phyloP scores from a whole-genome alignment of 768 basidiomycete species.

The Pisolithus orientalis region DNA sequence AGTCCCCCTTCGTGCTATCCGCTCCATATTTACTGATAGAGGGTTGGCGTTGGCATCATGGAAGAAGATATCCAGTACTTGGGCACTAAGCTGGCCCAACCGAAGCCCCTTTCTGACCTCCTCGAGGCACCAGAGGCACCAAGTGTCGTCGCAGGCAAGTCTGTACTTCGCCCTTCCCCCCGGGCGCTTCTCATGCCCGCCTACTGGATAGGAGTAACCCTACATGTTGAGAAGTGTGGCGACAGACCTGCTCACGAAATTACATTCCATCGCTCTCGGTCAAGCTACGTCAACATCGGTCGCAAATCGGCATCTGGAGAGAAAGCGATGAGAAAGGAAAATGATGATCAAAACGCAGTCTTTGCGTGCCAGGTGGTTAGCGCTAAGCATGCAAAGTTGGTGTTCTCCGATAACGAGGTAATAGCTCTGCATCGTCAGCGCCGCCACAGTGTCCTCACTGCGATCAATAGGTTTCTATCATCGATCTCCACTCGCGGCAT shows the following conservation, averaged over 20 bases:
- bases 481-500: slow-evolving; percentile 70
- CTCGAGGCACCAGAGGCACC: slow-evolving; percentile 17
- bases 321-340: slow-evolving; percentile 32
- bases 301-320: slow-evolving; percentile 51
- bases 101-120: slow-evolving; percentile 23
- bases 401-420: slow-evolving; percentile 68
- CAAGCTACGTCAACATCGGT: slow-evolving; percentile 56
- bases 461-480: slow-evolving; percentile 53
- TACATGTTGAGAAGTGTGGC: slow-evolving; percentile 52
- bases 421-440: slow-evolving; percentile 17
- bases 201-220: slow-evolving; percentile 42
- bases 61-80: slow-evolving; percentile 63
- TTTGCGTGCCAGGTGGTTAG: slow-evolving; percentile 78
- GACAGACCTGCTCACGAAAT: slow-evolving; percentile 40
- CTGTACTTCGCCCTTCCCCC: slow-evolving; percentile 7
- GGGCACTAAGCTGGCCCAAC: slow-evolving; percentile 34
- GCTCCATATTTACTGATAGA: slow-evolving; percentile 5
- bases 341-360: slow-evolving; percentile 45
- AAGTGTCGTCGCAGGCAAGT: slow-evolving; percentile 40
- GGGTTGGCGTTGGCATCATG: slow-evolving; percentile 19
- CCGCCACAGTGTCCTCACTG: slow-evolving; percentile 13
- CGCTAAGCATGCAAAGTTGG: slow-evolving; percentile 71
- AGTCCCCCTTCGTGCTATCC: slow-evolving; percentile 3
- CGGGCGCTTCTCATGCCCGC: slow-evolving; percentile 8
- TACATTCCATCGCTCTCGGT: slow-evolving; percentile 45